Conservation (phyloP, 2,329 filamentous ascomycete genomes). For the Colletotrichum somersetense region DNA sequence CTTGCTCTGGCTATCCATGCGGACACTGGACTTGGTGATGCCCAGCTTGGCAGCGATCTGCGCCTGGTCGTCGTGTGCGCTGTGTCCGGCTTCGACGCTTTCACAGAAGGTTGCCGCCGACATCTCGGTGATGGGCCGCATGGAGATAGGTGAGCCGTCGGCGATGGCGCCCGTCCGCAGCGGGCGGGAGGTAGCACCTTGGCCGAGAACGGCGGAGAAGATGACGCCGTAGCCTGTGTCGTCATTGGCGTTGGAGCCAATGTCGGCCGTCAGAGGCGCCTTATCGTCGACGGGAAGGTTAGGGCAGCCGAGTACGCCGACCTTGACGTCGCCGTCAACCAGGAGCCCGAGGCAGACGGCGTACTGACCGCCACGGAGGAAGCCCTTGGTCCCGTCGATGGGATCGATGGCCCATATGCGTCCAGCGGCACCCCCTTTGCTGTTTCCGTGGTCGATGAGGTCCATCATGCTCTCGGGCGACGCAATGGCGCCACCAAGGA, state of each 20-base stretch:
- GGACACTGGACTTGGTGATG: slow-evolving; percentile 89
- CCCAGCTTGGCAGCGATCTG: slow-evolving; percentile 86
- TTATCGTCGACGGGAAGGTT: slow-evolving; percentile 92
- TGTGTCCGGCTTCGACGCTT: slow-evolving; percentile 94
- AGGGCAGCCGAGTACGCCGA: slow-evolving; percentile 94
- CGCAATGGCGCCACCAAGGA: slow-evolving; percentile 77
- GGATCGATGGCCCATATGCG: slow-evolving; percentile 97
- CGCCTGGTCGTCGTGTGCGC: slow-evolving; percentile 87
- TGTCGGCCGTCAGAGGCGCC: slow-evolving; percentile 75
- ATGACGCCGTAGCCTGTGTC: slow-evolving; percentile 85
- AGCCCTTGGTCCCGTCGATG: slow-evolving; percentile 98
- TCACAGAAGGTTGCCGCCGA: slow-evolving; percentile 92
- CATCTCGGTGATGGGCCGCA: slow-evolving; percentile 83
- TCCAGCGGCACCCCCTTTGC: slow-evolving; percentile 77
- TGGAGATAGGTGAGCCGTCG: slow-evolving; percentile 72
- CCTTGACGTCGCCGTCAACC: slow-evolving; percentile 92
- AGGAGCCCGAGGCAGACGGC: slow-evolving; percentile 93
- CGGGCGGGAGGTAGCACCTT: slow-evolving; percentile 85
- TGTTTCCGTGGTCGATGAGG: slow-evolving; percentile 76
- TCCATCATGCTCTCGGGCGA: slow-evolving; percentile 76
- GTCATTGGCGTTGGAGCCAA: slow-evolving; percentile 80
- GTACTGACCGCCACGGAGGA: slow-evolving; percentile 95
- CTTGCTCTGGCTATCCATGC: slow-evolving; percentile 98
- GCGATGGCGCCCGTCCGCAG: slow-evolving; percentile 69
- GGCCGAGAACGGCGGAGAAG: slow-evolving; percentile 84